Base-by-base conservation (phyloP, 495 filamentous ascomycete species). In the Podospora pseudocomata region DNA sequence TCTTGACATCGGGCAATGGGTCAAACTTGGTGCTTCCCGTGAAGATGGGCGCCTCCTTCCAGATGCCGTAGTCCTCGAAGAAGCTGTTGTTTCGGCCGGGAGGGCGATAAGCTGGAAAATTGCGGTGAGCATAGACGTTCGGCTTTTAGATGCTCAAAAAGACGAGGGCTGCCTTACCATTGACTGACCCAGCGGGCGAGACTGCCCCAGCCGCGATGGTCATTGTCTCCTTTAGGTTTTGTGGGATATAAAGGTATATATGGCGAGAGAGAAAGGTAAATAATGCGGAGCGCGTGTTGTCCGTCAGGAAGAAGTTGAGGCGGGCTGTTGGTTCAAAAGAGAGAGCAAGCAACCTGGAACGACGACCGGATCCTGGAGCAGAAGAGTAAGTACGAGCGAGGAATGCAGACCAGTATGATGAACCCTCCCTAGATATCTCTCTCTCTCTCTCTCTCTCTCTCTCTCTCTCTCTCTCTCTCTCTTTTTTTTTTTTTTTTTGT, bases 1-100 rank as follows among this genome's bases (percentile, higher is more conserved):
- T 91, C 75, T 85, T 88, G 28, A 88, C 84, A 76, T 88, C 86
- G 32, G 82, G 77, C 4, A 86, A 74, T 18, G 89, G 85, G 65
- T 86, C 83, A 71, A 89, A 91, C 66, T 85, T 85, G 27, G 87
- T 90, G 67, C 80, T 85, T 56, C 89, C 89, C 6, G 70, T 88
- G 61, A 91, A 77, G 64, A 90, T 71, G 13, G 89, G 89, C 15
- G 89, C 88, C 18, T 89, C 84, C 70, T 85, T 86, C 89, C 88
- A 91, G 63, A 88, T 73, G 16, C 82, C 84, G 71, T 79, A 79
- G 68, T 85, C 81, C 60, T 84, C 79, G 66, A 83, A 84, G 72
- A 84, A 84, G 66, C 78, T 76, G 30, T 74, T 71, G n/a, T 71
- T 62, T 16, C 65, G 66, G 57, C 26, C 30, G 18, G 28, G 26